Evolutionary conservation across 129 eudicot species (phyloP).

Genomic region (Kitagawia praeruptora): DNA sequence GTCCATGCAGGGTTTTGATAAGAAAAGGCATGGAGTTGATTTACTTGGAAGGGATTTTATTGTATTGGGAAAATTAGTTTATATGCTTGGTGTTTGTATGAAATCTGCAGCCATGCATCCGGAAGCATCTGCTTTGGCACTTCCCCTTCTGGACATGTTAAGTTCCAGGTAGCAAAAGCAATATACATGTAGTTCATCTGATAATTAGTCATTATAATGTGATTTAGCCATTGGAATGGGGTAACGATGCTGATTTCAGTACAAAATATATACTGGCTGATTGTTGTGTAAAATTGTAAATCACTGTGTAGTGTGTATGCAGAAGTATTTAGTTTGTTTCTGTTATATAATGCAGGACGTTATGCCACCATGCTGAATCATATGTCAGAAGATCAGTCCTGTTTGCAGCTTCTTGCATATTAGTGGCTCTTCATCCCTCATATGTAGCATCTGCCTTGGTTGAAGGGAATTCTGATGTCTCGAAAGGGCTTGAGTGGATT

Average conservation of each 20-base stretch:
- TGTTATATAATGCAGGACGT: constrained; percentile 36
- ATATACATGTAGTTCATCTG: neutral
- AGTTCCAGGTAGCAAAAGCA: constrained; percentile 63
- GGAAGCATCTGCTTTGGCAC: constrained; percentile 80
- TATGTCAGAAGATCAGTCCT: constrained; percentile 83
- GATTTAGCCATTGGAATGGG: neutral
- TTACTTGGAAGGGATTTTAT: constrained; percentile 85
- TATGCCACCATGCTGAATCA: constrained; percentile 77
- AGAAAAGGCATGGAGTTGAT: constrained; percentile 88
- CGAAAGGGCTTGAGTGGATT: constrained; percentile 87
- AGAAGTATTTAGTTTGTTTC: neutral
- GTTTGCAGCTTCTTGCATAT: constrained; percentile 81
- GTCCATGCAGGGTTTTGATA: constrained; percentile 88
- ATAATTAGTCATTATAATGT: neutral
- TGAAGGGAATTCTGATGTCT: constrained; percentile 59
- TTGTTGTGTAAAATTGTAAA: neutral
- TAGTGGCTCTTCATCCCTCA: constrained; percentile 83
- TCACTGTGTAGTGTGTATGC: neutral
- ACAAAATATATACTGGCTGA: neutral
- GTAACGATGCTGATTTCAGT: neutral
- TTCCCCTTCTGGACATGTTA: constrained; percentile 78
- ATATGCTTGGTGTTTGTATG: constrained; percentile 93
- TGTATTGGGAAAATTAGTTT: constrained; percentile 74
- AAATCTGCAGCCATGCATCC: constrained; percentile 94
- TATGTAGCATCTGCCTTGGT: constrained; percentile 71